A percentile compares a stretch with the other conserved stretches of the same genome.
Conservation (phyloP, 345 rosid species). For the Brassica cretica region DNA sequence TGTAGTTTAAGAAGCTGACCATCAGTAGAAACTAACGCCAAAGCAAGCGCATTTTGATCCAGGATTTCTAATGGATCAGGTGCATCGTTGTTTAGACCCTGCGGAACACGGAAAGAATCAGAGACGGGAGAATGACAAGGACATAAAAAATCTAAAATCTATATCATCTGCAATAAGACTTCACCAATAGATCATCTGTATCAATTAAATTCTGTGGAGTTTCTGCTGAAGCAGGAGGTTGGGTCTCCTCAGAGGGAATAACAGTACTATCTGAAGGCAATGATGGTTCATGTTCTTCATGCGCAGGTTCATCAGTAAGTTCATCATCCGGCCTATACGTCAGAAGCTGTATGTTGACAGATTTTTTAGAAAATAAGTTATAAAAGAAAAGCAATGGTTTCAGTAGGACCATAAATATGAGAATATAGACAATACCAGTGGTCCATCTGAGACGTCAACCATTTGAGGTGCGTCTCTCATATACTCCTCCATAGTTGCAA, state of each 20-base stretch:
- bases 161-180: neutral
- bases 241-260: conserved; percentile 49
- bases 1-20: conserved; percentile 40
- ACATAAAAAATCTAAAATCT: neutral
- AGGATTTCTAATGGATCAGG: conserved; percentile 65
- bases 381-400: neutral
- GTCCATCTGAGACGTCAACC: conserved; percentile 46
- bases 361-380: neutral
- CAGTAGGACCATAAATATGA: neutral
- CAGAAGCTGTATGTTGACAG: conserved; percentile 57
- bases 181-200: conserved; percentile 88
- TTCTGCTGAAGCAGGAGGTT: conserved; percentile 43
- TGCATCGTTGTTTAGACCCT: conserved; percentile 57
- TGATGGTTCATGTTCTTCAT: conserved; percentile 61
- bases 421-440: conserved; percentile 57
- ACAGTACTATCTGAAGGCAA: conserved; percentile 49
- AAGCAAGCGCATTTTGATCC: conserved; percentile 76
- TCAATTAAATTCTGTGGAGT: conserved; percentile 60
- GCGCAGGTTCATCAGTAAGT: conserved; percentile 42
- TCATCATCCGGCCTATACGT: conserved; percentile 77
- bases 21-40: conserved; percentile 69
- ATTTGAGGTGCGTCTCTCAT: conserved; percentile 40
- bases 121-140: neutral
- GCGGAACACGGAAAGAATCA: conserved; percentile 20
- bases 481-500: conserved; percentile 44